Evolutionary conservation across 305 asterid species (phyloP).

Genomic region (Fraxinus greggii): DNA sequence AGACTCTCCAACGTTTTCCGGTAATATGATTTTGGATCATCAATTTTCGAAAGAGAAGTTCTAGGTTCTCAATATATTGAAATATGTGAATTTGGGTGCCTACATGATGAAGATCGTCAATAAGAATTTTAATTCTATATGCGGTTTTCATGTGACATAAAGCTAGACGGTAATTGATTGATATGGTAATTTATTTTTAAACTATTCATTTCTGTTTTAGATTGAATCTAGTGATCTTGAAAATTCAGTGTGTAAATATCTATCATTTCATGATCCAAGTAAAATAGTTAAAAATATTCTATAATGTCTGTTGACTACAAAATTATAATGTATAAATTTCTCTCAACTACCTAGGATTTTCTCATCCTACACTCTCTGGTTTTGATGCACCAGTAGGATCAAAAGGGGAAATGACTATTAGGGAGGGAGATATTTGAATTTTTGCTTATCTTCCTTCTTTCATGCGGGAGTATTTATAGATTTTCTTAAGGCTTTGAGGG

Average conservation of each 20-base stretch:
- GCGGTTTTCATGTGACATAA: not conserved
- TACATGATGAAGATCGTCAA: not conserved
- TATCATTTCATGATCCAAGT: not conserved
- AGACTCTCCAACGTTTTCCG: not conserved
- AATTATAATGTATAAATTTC: too few relatives aligned
- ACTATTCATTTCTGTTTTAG: not conserved
- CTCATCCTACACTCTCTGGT: not conserved
- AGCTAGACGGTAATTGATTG: not conserved
- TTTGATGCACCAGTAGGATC: not conserved
- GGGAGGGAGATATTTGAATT: not conserved
- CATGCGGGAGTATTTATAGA: not conserved
- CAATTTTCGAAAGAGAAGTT: not conserved
- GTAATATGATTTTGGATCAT: not conserved
- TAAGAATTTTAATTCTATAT: not conserved
- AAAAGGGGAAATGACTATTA: not conserved
- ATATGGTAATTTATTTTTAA: not conserved
- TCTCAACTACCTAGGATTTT: not conserved
- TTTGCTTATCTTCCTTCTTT: too few relatives aligned
- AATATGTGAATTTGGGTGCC: not conserved
- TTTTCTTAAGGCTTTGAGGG: too few relatives aligned
- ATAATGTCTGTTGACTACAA: not conserved
- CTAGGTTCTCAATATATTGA: not conserved
- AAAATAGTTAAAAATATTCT: too few relatives aligned
- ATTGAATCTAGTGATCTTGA: not conserved
- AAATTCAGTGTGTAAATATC: not conserved